Evolutionary conservation across 2,329 filamentous ascomycete genomes (phyloP).

Genomic region (Colletotrichum theobromicola): DNA sequence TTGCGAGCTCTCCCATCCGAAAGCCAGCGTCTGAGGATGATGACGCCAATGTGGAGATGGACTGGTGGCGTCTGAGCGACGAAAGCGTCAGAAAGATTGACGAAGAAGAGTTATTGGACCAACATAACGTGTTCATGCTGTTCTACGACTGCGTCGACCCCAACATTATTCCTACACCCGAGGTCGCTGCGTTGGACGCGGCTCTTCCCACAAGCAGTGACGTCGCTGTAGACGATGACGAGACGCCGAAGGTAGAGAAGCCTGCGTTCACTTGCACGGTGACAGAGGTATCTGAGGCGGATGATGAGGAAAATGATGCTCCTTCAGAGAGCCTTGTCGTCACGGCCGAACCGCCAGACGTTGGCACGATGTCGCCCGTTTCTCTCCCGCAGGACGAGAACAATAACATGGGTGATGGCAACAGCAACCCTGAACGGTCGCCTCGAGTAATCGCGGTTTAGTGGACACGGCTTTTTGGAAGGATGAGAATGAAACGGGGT

Average conservation of each 20-base stretch:
- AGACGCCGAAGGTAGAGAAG: slow-evolving; percentile 11
- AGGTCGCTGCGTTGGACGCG: slow-evolving; percentile 14
- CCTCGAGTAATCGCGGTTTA: slow-evolving; percentile 9
- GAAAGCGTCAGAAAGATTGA: slow-evolving; percentile 79
- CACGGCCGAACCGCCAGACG: background rate
- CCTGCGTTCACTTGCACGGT: slow-evolving; percentile 15
- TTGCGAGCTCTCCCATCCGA: slow-evolving; percentile 25
- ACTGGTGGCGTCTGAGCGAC: slow-evolving; percentile 93
- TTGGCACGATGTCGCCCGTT: background rate
- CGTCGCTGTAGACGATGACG: background rate
- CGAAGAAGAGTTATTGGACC: slow-evolving; percentile 74
- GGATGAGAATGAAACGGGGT: background rate
- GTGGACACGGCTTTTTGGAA: background rate
- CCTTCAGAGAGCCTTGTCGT: background rate
- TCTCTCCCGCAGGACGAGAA: background rate
- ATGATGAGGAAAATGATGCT: background rate
- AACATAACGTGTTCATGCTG: slow-evolving; percentile 93
- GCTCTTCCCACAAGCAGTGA: background rate
- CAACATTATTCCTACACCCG: slow-evolving; percentile 46
- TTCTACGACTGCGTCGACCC: slow-evolving; percentile 84
- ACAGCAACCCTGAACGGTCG: background rate
- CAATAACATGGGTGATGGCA: background rate
- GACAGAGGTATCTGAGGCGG: background rate
- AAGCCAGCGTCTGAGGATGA: slow-evolving; percentile 1
- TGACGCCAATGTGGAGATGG: slow-evolving; percentile 42